phyloP scores from a whole-genome alignment of 495 filamentous ascomycete species.

The Penicillium tannophilum region DNA sequence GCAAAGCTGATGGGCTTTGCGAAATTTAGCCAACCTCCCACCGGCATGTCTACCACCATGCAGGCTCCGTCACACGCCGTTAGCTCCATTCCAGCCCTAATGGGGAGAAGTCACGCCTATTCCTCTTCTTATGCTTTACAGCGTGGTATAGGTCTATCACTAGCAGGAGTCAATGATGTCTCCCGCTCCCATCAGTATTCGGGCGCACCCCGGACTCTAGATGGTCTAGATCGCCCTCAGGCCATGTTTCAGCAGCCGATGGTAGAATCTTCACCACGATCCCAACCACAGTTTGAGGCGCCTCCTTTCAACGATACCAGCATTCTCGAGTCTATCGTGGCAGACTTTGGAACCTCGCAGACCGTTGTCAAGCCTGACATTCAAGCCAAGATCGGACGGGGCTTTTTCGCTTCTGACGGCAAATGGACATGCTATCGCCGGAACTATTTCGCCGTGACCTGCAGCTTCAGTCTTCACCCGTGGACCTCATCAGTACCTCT shows the following conservation, averaged over 20 bases:
- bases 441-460: conserved; percentile 91
- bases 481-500: conserved; percentile 52
- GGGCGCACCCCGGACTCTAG: conserved; percentile 38
- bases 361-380: conserved; percentile 73
- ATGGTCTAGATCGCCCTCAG: conserved; percentile 39
- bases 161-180: conserved; percentile 39
- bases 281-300: conserved; percentile 36
- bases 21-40: conserved; percentile 39
- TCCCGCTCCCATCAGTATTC: conserved; percentile 37
- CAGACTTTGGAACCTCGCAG: conserved; percentile 40
- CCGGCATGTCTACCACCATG: conserved; percentile 37
- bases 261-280: conserved; percentile 37
- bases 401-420: conserved; percentile 81
- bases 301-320: conserved; percentile 63
- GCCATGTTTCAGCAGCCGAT: conserved; percentile 36
- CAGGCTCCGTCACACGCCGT: conserved; percentile 33
- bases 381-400: conserved; percentile 85
- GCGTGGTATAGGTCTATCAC: conserved; percentile 35
- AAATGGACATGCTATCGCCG: conserved; percentile 97
- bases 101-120: conserved; percentile 42
- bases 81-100: conserved; percentile 29
- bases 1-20: conserved; percentile 18
- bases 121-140: conserved; percentile 38
- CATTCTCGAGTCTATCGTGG: conserved; percentile 58
- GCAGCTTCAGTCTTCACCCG: conserved; percentile 70